Evolutionary conservation across 1,139 yeast species (phyloP), one percentile per base, ranked within the genome.

Genomic region (Scheffersomyces insectosa): DNA sequence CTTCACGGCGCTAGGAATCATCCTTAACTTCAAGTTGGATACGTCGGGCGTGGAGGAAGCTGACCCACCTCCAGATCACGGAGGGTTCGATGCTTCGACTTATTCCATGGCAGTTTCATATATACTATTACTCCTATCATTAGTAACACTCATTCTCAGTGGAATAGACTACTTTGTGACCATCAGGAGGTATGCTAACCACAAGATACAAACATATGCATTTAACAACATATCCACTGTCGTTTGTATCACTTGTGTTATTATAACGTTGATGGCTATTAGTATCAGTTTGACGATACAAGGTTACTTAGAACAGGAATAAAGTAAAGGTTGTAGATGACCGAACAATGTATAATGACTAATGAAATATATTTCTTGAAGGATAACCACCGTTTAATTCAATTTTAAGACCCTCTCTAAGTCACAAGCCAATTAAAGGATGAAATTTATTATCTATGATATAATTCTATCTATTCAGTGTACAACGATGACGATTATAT

Each of bases 1-100:
- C 41, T 64, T 82, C 34, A 68, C 82, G 2, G 75, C 85, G 1
- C 62, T 80, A 41, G 82, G 82, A 0, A 69, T 82, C 30, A 52
- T 78, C 6, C 51, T 80, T n/a, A 75, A 81, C 50, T 79, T 77
- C 54, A 65, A 75, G 40, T 57, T 81, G 14, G 72, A 72, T 39
- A 66, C 77, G 2, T 47, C 62, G 2, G 58, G 55, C 11, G 43
- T 40, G 10, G 43, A 38, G 9, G 49, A 45, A 8, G 45, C 43
- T 9, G 44, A 39, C 14, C 34, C 34, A 10, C 6, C 34, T 9
- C 34, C 34, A 14, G 34, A 29, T 45, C 12, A 44, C 51, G 36
- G 36, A 45, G 28, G 40, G 49, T 36, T 37, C 20, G 20, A 12
- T 28, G 35, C 27, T 37, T 38, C 66, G 12, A 41, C 46, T 7